Conservation (phyloP, 352 stramenopile genomes). For the Phytophthora hibernalis region DNA sequence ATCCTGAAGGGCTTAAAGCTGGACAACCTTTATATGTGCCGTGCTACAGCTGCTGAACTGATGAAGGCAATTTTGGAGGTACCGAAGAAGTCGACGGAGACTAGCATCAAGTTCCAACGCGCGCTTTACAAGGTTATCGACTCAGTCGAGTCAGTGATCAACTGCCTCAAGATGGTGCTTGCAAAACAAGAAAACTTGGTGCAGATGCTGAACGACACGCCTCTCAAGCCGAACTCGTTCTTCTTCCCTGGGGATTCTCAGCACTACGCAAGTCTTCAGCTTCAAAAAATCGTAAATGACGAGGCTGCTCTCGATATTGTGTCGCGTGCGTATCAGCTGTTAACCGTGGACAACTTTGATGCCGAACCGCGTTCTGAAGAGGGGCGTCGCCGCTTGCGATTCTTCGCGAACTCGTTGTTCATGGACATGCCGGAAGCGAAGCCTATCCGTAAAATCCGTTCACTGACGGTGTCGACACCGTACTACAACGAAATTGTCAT, state of each 20-base stretch:
- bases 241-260: conserved; percentile 88
- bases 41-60: conserved; percentile 66
- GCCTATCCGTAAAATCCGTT: conserved; percentile 86
- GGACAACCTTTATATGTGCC: conserved; percentile 74
- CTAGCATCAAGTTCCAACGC: conserved; percentile 87
- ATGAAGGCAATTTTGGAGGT: conserved; percentile 90
- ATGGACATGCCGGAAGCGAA: conserved; percentile 92
- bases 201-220: conserved; percentile 85
- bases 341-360: conserved; percentile 91
- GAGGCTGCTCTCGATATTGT: conserved; percentile 87
- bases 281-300: conserved; percentile 82
- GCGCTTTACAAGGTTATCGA: conserved; percentile 87
- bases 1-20: conserved; percentile 84
- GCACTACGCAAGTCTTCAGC: conserved; percentile 81
- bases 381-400: conserved; percentile 83
- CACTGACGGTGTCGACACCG: conserved; percentile 83
- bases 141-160: conserved; percentile 79
- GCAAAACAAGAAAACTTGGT: conserved; percentile 85
- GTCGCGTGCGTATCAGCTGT: conserved; percentile 83
- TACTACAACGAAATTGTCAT: conserved; percentile 93
- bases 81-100: conserved; percentile 71
- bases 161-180: conserved; percentile 85
- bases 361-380: conserved; percentile 86
- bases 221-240: conserved; percentile 86
- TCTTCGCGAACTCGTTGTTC: conserved; percentile 91